Base-by-base conservation (phyloP, 140 eudicot species). In the Anethum foeniculum region DNA sequence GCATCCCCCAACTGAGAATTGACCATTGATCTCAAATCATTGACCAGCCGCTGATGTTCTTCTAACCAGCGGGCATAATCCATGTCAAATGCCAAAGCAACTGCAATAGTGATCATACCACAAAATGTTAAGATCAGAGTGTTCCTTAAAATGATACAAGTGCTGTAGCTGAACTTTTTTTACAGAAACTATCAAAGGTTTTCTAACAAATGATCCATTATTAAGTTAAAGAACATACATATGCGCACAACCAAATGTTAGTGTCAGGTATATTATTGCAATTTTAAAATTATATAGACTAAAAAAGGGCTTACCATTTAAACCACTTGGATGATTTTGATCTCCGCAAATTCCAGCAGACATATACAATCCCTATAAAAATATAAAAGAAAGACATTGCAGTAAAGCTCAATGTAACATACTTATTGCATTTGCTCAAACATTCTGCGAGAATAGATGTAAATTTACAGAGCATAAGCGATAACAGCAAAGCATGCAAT, bases 21-120 rank as follows among this genome's bases (percentile, higher is more conserved):
- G n/a, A 93, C 76, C 49, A 95, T 93, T 54, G 97, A 85, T 80
- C 98, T 87, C 30, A 93, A 80, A 77, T 93, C 98, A 16, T 85
- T 86, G 28, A 91, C 85, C 49, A 93, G 94, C 77, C 93, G 81
- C 78, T 96, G 93, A 84, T 96, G 99, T 48, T 91, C 97, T 16
- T 96, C 97, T 68, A 96, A 88, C 98, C 99, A 96, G 52, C 93
- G 85, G 16, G 93, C 84, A 80, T 96, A 93, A 62, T 90, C 96
- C 85, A 96, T 60, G 86, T 96, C 98, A 56, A 96, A 96, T 68
- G 97, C 96, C 79, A 91, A 71, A 10, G 91, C 98, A 77, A 97
- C 99, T 95, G 89, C 71, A 14, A 64, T 3, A 23, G 65, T 64
- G 1, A 2, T 30, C 56, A 48, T 51, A 25, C 23, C 75, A n/a